Base-by-base conservation (phyloP, 2,329 filamentous ascomycete genomes). In the Fusarium fujikuroi region DNA sequence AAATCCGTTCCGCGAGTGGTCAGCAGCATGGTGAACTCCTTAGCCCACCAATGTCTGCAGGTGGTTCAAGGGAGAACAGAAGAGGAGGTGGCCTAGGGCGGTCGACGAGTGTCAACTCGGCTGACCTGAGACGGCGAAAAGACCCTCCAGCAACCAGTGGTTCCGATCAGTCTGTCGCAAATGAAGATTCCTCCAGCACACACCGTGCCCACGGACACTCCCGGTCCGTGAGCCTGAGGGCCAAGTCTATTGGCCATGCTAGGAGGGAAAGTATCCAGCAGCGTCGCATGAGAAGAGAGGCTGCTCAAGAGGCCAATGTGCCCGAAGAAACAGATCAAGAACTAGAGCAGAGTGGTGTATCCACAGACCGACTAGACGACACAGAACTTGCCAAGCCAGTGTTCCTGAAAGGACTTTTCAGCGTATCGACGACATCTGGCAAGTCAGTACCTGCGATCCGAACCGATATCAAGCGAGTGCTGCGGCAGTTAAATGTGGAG, bases 341-440 rank as follows among this genome's bases (percentile, higher is more conserved):
- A 64, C 84, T 94, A 32, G 88, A 90, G 65, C 85, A 86, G 39
- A 91, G 89, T 66, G 88, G 89, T 7, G 82, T 87, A 34, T 92
- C 90, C 14, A 89, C 87, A 4, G 90, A 92, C 44, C 84, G 88
- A 30, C 81, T 92, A 15, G 88, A 90, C 69, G 91, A 89, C 75
- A 91, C 92, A 9, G 94, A 97, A 75, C 89, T 95, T 69, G 92
- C 95, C 60, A 98, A 97, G 81, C 96, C 96, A 0, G 96, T 98
- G 7, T 98, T 93, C 81, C 89, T 99, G 64, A 99, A 98, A 83
- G 96, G 96, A 9, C 87, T 99, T 23, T 98, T 99, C 84, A 98
- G 95, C 78, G 96, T 98, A 60, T 97, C 94, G 8, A 99, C 96
- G 1, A 99, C 96, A 11, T 98, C 95, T 65, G 96, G 92, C 79